phyloP scores from a whole-genome alignment of 2,329 filamentous ascomycete species.

The Meredithiella fracta region DNA sequence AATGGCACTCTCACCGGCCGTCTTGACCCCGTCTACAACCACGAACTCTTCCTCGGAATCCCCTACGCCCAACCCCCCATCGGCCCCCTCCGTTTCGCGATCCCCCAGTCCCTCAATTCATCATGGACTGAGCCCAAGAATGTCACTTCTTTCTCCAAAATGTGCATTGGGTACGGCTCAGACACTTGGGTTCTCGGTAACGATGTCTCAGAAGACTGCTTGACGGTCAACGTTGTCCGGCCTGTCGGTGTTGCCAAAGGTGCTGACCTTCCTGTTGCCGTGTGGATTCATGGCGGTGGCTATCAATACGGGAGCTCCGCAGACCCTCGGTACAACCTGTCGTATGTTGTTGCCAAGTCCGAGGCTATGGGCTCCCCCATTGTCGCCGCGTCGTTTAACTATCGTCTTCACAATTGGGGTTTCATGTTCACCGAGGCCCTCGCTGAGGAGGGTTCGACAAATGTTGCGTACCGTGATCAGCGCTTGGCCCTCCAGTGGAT shows the following conservation, averaged over 20 bases:
- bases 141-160: constrained; percentile 13
- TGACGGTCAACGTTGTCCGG: constrained; percentile 33
- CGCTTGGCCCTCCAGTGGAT: constrained; percentile 35
- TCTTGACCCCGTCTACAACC: background rate
- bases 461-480: constrained; percentile 32
- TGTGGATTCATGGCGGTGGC: constrained; percentile 31
- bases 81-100: constrained; percentile 24
- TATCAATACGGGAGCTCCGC: constrained; percentile 28
- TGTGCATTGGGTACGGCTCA: constrained; percentile 36
- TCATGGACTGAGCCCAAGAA: constrained; percentile 19
- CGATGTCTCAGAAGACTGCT: constrained; percentile 27
- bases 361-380: constrained; percentile 28
- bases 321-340: constrained; percentile 25
- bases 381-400: constrained; percentile 32
- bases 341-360: constrained; percentile 29
- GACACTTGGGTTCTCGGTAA: constrained; percentile 20
- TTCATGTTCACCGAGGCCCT: constrained; percentile 29
- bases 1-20: background rate
- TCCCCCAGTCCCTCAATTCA: constrained; percentile 21
- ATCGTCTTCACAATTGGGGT: constrained; percentile 31
- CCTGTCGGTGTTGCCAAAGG: constrained; percentile 21
- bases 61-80: constrained; percentile 26
- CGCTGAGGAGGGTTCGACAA: constrained; percentile 18
- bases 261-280: constrained; percentile 24
- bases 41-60: constrained; percentile 20